Evolutionary conservation across 1,139 yeast species (phyloP).

Genomic region (Suhomyces chickasaworum): DNA sequence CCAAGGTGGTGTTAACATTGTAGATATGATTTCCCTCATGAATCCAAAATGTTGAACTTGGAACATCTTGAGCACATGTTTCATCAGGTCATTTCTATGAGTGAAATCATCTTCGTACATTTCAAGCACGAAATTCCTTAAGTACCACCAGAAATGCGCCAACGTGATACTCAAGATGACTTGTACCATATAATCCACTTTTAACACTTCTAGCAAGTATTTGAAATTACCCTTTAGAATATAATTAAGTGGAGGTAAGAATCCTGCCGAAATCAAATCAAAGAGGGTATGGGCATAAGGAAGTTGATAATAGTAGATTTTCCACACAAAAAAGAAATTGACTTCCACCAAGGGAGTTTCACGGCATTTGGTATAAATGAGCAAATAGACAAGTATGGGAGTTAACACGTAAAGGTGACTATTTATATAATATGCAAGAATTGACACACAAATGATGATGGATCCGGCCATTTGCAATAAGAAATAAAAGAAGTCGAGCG

Average conservation of each 20-base stretch:
- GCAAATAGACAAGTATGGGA: constrained; percentile 26
- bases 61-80: background rate
- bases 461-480: constrained; percentile 29
- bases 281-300: constrained; percentile 30
- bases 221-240: constrained; percentile 5
- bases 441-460: constrained; percentile 23
- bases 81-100: constrained; percentile 14
- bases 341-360: constrained; percentile 29
- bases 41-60: background rate
- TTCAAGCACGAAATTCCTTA: constrained; percentile 26
- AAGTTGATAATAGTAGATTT: constrained; percentile 26
- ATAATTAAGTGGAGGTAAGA: constrained; percentile 4
- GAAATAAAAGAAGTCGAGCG: constrained; percentile 37
- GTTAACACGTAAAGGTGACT: constrained; percentile 23
- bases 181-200: constrained; percentile 11
- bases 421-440: constrained; percentile 21
- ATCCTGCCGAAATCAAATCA: constrained; percentile 16
- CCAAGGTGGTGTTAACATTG: constrained; percentile 40
- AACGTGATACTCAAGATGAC: constrained; percentile 24
- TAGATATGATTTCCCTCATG: constrained; percentile 15
- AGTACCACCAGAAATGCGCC: constrained; percentile 47
- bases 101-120: constrained; percentile 25
- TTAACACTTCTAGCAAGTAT: background rate
- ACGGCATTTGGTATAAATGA: constrained; percentile 36
- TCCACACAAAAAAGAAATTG: constrained; percentile 31